Evolutionary conservation across 768 basidiomycete species (phyloP).

Genomic region (Guyanaporus albipodus): DNA sequence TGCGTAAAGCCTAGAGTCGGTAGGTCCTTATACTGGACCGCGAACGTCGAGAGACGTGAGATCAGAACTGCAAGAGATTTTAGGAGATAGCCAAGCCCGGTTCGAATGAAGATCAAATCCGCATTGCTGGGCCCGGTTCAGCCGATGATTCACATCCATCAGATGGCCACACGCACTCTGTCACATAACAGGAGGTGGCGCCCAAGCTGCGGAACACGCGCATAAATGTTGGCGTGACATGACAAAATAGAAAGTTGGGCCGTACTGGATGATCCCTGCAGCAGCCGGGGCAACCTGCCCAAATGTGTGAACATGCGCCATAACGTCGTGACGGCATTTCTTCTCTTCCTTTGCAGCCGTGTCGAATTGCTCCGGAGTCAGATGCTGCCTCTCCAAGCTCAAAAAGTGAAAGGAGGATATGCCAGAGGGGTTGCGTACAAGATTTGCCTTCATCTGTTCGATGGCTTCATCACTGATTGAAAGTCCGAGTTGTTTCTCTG

Average conservation of each 20-base stretch:
- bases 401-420: background rate
- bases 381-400: conserved; percentile 43
- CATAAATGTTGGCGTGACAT: conserved; percentile 10
- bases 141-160: conserved; percentile 1
- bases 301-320: conserved; percentile 99
- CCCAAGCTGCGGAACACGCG: conserved; percentile 56
- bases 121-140: conserved; percentile 67
- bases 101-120: conserved; percentile 93
- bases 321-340: conserved; percentile 96
- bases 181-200: conserved; percentile 98
- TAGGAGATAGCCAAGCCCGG: conserved; percentile 79
- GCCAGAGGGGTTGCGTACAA: conserved; percentile 43
- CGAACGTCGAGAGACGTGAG: conserved; percentile 81
- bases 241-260: conserved; percentile 14
- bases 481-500: conserved; percentile 93
- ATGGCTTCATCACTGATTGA: conserved; percentile 88
- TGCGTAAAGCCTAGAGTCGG: conserved; percentile 98
- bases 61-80: conserved; percentile 88
- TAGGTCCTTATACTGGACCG: conserved; percentile 78
- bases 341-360: conserved; percentile 94
- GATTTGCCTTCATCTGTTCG: conserved; percentile 89
- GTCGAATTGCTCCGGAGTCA: conserved; percentile 88
- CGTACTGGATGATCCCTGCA: conserved; percentile 92
- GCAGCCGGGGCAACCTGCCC: conserved; percentile 90
- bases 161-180: conserved; percentile 62